phyloP scores from a whole-genome alignment of 129 eudicot species.

The Smallanthus sonchifolius region DNA sequence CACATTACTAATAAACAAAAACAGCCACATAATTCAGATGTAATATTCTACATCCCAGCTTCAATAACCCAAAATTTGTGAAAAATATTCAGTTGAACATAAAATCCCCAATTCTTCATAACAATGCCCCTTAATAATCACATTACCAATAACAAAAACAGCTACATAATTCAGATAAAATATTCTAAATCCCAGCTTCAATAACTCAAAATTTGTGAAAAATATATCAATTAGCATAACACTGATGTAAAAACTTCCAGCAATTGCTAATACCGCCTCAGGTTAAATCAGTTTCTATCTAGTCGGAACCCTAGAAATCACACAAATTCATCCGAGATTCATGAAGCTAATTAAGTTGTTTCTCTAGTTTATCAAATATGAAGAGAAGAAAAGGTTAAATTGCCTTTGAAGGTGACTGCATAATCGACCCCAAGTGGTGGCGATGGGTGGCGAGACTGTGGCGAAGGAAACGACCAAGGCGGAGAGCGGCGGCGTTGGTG shows the following conservation, averaged over 20 bases:
- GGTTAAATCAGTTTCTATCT: neutral
- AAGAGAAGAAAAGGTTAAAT: neutral
- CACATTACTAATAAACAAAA: conserved; percentile 2
- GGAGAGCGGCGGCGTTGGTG: conserved; percentile 67
- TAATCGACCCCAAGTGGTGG: conserved; percentile 30
- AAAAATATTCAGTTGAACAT: too few relatives aligned
- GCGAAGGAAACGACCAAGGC: conserved; percentile 48
- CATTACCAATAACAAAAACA: neutral
- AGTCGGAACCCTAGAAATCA: conserved; percentile 5
- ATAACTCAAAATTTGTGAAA: neutral
- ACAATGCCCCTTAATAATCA: too few relatives aligned
- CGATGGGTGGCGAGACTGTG: conserved; percentile 42
- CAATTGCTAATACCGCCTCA: neutral
- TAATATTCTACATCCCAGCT: neutral
- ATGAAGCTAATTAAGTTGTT: neutral
- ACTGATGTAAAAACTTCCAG: neutral
- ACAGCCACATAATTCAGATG: neutral
- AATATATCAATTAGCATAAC: neutral
- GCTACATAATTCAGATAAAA: neutral
- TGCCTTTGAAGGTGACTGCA: conserved; percentile 53
- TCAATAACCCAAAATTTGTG: neutral
- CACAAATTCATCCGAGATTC: neutral
- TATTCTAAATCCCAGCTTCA: neutral
- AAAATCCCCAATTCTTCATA: too few relatives aligned
- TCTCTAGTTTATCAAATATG: neutral